Base-by-base conservation (phyloP, 495 filamentous ascomycete species). In the Hypoxylon crocopeplum region DNA sequence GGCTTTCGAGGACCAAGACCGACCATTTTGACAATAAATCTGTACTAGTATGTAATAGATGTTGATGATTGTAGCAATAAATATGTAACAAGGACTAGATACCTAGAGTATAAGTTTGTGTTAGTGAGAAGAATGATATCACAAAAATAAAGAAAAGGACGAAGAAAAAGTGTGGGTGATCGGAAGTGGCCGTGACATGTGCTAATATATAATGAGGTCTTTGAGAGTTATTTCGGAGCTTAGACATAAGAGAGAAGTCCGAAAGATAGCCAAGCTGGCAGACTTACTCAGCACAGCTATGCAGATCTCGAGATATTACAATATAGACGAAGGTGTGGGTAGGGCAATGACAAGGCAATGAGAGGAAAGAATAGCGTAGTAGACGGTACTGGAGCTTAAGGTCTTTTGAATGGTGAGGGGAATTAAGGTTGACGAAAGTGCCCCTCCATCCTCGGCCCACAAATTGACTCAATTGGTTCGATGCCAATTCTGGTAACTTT, bases 1-100 rank as follows among this genome's bases (percentile, higher is more conserved):
- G 82, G 85, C 63, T 82, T 82, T 69, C 87, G 86, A 52, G 90
- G 87, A 69, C 86, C 87, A 61, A 89, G 70, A 70, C 86, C 87
- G 61, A 90, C 87, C 89, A 93, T 93, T 59, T 69, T 90, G 78
- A 47, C 22, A 42, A 29, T 58, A 51, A 22, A 45, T 46, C n/a
- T 46, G 7, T 59, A 39, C 45, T 48, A 48, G 42, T 48, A 59
- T 60, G 21, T 40, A 58, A 48, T 5, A 58, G 30, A 24, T 55
- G 7, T 38, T 17, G 5, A 2, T 16, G 19, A 49, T 22, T 20
- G 21, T 41, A 37, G 42, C 6, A 50, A 27, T 7, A 24, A n/a
- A 59, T 30, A 47, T 19, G 48, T 13, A 15, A 38, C n/a, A n/a
- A n/a, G n/a, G n/a, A n/a, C n/a, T n/a, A n/a, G n/a, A n/a, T n/a